These are phyloP conservation scores for Ceratocystis huliohia DNA, from an alignment of 2,329 filamentous ascomycete genomes.

Conservation along the genomic window DNA sequence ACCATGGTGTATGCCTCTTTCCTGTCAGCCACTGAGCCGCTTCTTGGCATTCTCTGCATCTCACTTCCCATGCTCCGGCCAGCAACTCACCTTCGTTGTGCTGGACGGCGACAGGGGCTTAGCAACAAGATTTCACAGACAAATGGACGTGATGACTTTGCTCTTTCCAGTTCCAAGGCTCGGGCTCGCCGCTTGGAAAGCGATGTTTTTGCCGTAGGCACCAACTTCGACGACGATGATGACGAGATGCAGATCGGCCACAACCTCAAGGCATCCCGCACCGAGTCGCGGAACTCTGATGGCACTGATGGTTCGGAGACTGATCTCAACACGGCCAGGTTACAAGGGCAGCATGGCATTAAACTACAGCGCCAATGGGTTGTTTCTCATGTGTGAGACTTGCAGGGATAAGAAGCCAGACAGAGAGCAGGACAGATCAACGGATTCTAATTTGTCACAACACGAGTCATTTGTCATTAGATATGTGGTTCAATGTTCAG, in stretches of 20 bases:
- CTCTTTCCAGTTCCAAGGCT: neutral
- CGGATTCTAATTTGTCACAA: too few species aligned
- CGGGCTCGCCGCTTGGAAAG: conserved; percentile 2
- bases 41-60: conserved; percentile 24
- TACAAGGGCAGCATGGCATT: conserved; percentile 14
- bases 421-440: neutral
- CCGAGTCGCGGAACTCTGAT: conserved; percentile 17
- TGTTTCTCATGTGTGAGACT: conserved; percentile 16
- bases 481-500: neutral
- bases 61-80: conserved; percentile 24
- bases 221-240: conserved; percentile 18
- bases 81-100: conserved; percentile 14
- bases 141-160: neutral
- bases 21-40: conserved; percentile 23
- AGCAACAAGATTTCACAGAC: neutral
- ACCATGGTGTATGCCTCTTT: conserved; percentile 24
- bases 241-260: conserved; percentile 20
- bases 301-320: conserved; percentile 18
- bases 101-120: neutral
- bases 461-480: neutral
- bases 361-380: conserved; percentile 21
- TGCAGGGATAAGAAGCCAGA: neutral
- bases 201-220: conserved; percentile 19
- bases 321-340: conserved; percentile 12
- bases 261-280: conserved; percentile 14